Base-by-base conservation (phyloP, 176 grass and related monocot genomes). In the Oryza australiensis region DNA sequence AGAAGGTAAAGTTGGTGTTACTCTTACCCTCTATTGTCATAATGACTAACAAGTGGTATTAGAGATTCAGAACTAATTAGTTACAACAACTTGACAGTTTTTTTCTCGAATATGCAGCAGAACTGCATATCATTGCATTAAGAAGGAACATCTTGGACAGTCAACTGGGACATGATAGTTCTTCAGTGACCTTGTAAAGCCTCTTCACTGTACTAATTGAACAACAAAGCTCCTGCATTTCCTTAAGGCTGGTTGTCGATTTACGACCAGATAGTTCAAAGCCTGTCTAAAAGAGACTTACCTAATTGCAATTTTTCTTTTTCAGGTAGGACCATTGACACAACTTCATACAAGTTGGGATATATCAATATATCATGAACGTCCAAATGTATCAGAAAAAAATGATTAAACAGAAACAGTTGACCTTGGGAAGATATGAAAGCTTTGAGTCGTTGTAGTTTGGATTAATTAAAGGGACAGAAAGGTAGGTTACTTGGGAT, bases 401-500 rank as follows among this genome's bases (percentile, higher is more conserved):
- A 57, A 29, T 37, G 11, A 76, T 82, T 28, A 40, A 51, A 26
- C 55, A 41, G 73, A 55, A 77, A 64, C 16, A 71, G 74, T 87
- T 83, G 73, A 87, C 86, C 30, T 78, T 75, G 62, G 68, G 68
- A 38, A 18, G 6, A 9, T 49, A 85, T 48, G 3, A 63, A 64
- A 49, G 5, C n/a, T 7, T 79, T 38, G 18, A 64, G n/a, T 22
- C 67, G 28, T 22, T 85, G 3, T 79, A 28, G 40, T 4, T 57
- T 67, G 32, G 43, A 55, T 84, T 28, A 80, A 66, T 37, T 73
- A 20, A 67, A 45, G 12, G 37, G 66, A 55, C 64, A 16, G n/a
- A 60, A 73, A 88, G 26, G 34, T 45, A 59, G 27, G 43, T 73
- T 74, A 72, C 74, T 86, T 86, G 45, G 70, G 45, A 74, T 65